Evolutionary conservation across 2,329 filamentous ascomycete species (phyloP).

Genomic region (Exophiala xenobiotica): DNA sequence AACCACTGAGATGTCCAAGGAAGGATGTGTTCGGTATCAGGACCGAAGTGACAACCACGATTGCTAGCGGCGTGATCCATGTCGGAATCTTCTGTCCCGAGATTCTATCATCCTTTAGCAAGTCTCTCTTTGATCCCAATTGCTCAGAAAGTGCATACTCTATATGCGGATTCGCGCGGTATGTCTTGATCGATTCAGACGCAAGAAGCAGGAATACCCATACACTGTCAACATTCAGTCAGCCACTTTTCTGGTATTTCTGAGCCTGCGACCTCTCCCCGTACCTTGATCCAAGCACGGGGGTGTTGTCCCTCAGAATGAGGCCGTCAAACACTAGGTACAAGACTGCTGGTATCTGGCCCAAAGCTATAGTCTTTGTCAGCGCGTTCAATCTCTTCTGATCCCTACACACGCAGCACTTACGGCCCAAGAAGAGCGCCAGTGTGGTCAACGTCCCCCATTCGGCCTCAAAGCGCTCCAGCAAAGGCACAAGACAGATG

Average conservation of each 20-base stretch:
- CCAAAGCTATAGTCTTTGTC: conserved; percentile 57
- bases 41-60: conserved; percentile 71
- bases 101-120: conserved; percentile 42
- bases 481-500: conserved; percentile 75
- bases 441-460: conserved; percentile 87
- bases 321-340: conserved; percentile 78
- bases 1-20: conserved; percentile 79
- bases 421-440: conserved; percentile 86
- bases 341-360: conserved; percentile 75
- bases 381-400: conserved; percentile 1
- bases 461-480: conserved; percentile 91
- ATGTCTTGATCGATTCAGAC: conserved; percentile 82
- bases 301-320: conserved; percentile 68
- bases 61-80: conserved; percentile 82
- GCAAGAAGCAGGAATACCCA: conserved; percentile 90
- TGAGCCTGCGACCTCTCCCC: conserved; percentile 24
- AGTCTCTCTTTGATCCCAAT: background rate
- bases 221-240: conserved; percentile 57
- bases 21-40: conserved; percentile 80
- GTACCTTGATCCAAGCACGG: conserved; percentile 80
- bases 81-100: conserved; percentile 75
- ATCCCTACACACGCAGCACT: conserved; percentile 41
- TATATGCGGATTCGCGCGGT: conserved; percentile 76
- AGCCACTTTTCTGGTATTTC: conserved; percentile 17
- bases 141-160: conserved; percentile 44